A percentile compares a stretch with the other conserved stretches of the same genome.
Evolutionary conservation across 805 yeast genomes (phyloP).

Genomic region (Cyberlindnera subsufficiens): DNA sequence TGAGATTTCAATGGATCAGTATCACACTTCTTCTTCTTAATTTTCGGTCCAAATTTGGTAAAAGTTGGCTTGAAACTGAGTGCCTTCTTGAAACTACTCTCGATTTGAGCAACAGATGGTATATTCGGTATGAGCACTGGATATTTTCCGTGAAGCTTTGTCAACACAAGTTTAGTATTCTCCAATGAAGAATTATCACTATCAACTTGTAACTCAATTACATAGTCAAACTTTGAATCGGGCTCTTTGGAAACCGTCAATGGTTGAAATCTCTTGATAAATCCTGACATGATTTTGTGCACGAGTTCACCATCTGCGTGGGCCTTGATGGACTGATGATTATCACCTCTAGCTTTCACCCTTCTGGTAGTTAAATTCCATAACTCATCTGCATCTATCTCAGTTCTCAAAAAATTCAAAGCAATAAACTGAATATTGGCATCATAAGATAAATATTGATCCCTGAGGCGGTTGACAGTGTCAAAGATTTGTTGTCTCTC

Average conservation of each 20-base stretch:
- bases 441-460: constrained; percentile 35
- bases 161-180: constrained; percentile 42
- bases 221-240: constrained; percentile 59
- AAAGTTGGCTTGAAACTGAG: constrained; percentile 47
- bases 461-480: constrained; percentile 39
- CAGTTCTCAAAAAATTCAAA: constrained; percentile 53
- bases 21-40: constrained; percentile 3
- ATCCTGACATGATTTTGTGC: constrained; percentile 64
- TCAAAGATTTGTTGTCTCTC: constrained; percentile 67
- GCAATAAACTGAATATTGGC: constrained; percentile 55
- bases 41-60: constrained; percentile 28
- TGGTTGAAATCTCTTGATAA: constrained; percentile 63
- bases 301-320: constrained; percentile 43
- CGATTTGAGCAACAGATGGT: constrained; percentile 38
- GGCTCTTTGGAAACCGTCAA: constrained; percentile 44
- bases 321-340: constrained; percentile 77
- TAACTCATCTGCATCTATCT: constrained; percentile 29
- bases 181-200: constrained; percentile 37
- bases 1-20: neutral
- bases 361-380: constrained; percentile 53
- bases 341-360: constrained; percentile 69
- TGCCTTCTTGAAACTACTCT: constrained; percentile 47
- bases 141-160: constrained; percentile 32
- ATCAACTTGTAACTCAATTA: constrained; percentile 50
- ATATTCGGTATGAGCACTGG: constrained; percentile 36